Evolutionary conservation across 1,284 basidiomycete species (phyloP).

Genomic region (Moniliella sp.): DNA sequence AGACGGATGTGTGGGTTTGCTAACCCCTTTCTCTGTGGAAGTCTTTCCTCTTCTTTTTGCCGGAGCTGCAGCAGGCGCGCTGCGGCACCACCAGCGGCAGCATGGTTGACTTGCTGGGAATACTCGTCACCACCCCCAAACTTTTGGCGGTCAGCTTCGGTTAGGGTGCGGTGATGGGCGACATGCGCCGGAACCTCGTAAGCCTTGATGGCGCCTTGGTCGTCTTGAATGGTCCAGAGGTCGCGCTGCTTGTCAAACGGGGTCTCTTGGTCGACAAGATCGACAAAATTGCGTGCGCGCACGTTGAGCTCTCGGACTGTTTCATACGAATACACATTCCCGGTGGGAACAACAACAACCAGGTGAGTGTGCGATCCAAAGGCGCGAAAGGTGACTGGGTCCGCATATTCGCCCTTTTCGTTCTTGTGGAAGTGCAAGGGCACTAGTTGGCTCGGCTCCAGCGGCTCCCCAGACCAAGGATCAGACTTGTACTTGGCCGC

Average conservation of each 20-base stretch:
- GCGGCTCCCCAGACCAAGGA: slow-evolving; percentile 67
- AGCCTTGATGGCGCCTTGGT: too few relatives aligned
- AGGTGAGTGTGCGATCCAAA: slow-evolving; percentile 39
- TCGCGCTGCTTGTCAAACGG: slow-evolving; percentile 66
- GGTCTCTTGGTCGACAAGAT: slow-evolving; percentile 53
- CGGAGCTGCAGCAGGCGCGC: too few relatives aligned
- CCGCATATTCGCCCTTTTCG: slow-evolving; percentile 20
- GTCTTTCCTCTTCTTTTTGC: too few relatives aligned
- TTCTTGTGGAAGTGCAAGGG: slow-evolving; percentile 52
- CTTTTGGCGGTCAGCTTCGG: too few relatives aligned
- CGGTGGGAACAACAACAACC: slow-evolving; percentile 37
- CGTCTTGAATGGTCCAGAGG: slow-evolving; percentile 55
- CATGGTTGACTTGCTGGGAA: too few relatives aligned
- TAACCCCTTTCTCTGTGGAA: too few relatives aligned
- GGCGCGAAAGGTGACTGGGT: slow-evolving; percentile 37
- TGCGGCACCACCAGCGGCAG: too few relatives aligned
- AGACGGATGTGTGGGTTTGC: too few relatives aligned
- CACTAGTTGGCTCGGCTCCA: slow-evolving; percentile 59
- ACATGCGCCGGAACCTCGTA: too few relatives aligned
- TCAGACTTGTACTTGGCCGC: slow-evolving; percentile 48
- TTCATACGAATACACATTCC: slow-evolving; percentile 72
- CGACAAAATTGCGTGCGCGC: slow-evolving; percentile 49
- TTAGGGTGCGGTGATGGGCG: too few relatives aligned
- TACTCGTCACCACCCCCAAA: too few relatives aligned
- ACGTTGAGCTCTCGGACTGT: slow-evolving; percentile 46